Evolutionary conservation across 345 rosid genomes (phyloP).

Genomic region (Euphorbia peplus): DNA sequence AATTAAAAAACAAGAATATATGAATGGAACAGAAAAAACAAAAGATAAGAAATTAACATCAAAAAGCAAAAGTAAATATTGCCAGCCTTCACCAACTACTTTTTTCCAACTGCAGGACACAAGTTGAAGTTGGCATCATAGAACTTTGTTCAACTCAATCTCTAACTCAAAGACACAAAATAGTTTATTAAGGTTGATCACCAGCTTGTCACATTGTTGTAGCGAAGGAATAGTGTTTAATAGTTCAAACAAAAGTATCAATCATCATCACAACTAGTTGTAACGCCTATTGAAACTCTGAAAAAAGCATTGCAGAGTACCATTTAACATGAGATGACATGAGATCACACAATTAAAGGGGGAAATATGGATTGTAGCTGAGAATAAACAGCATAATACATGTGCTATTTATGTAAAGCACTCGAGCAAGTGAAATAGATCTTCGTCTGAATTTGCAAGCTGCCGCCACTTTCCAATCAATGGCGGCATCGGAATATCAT

Average conservation of each 20-base stretch:
- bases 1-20: not conserved
- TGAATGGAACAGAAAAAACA: not conserved
- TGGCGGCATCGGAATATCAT: conserved; percentile 94
- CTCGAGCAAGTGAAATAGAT: conserved; percentile 86
- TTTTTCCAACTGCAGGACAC: no score
- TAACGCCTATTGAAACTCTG: no score
- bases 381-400: conserved; percentile 36
- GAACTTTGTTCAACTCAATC: no score
- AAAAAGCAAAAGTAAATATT: not conserved
- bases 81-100: not conserved
- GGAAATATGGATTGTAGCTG: not conserved
- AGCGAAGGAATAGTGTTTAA: not conserved
- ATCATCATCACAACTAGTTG: no score
- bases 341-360: not conserved
- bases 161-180: not conserved
- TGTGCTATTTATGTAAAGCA: conserved; percentile 96
- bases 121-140: no score
- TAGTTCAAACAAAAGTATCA: not conserved
- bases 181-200: not conserved
- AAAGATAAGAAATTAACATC: not conserved
- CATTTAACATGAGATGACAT: not conserved
- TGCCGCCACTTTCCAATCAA: conserved; percentile 91
- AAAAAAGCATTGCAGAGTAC: no score
- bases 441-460: conserved; percentile 87
- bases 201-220: not conserved